These are phyloP conservation scores for Pseudonitzschia multiseries DNA, from an alignment of 108 stramenopile genomes.

Conservation along the genomic window DNA sequence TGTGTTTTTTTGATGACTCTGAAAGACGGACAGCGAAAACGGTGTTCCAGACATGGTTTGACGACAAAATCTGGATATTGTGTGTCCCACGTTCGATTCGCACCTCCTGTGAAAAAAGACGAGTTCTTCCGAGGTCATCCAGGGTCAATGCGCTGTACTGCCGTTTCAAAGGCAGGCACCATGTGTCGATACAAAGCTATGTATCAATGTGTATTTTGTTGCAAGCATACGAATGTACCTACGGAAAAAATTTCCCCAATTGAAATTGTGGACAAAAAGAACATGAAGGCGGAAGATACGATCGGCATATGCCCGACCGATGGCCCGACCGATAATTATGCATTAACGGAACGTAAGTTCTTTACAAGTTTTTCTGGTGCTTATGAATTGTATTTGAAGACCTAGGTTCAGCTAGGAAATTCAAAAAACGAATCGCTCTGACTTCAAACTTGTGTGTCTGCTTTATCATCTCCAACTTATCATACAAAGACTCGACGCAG, in stretches of 20 bases:
- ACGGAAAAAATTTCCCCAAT: conserved; percentile 8
- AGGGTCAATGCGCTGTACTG: conserved; percentile 17
- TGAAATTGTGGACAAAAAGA: not conserved
- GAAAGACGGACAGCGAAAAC: not conserved
- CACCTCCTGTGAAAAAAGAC: not conserved
- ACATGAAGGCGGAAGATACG: not conserved
- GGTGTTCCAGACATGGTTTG: not conserved
- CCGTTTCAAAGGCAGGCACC: not conserved
- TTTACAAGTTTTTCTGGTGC: too few relatives aligned
- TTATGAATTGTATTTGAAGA: too few relatives aligned
- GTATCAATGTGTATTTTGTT: conserved; percentile 20
- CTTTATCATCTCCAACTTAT: not conserved
- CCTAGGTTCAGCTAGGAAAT: too few relatives aligned
- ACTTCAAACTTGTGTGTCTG: too few relatives aligned
- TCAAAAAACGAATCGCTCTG: too few relatives aligned
- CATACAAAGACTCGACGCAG: not conserved
- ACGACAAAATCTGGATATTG: not conserved
- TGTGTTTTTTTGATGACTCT: not conserved
- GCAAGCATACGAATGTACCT: not conserved
- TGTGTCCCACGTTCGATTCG: not conserved
- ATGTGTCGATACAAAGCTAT: conserved; percentile 11
- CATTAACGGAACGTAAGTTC: not conserved
- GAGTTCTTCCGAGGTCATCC: not conserved
- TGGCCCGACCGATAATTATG: not conserved
- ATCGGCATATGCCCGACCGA: too few relatives aligned